Evolutionary conservation across 805 yeast genomes (phyloP), one percentile per base, ranked within the genome.

Genomic region (Brettanomyces naardenensis): DNA sequence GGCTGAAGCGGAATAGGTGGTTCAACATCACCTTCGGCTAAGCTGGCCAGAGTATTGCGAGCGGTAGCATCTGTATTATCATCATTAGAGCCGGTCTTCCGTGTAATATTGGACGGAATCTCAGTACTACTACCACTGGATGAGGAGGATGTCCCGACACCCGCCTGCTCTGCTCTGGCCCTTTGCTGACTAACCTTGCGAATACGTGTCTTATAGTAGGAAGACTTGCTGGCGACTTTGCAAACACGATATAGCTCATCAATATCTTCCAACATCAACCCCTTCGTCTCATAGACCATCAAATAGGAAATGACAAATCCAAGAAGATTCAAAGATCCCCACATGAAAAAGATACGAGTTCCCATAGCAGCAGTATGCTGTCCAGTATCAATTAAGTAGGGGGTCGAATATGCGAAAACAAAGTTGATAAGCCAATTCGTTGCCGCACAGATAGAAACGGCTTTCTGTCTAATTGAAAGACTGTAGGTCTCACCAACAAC

Each of bases 391-490:
- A 83, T 73, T 43, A 84, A 61, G 51, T 80, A 84, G 3, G 94
- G 92, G 1, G 92, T 82, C 35, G 73, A 72, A 48, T 69, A 75
- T 0, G 90, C 89, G 64, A 83, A 80, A 3, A 71, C 70, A 53
- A 84, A 82, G 60, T 84, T 84, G 30, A 78, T 81, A 20, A 82
- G 47, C 94, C 94, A 84, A 56, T 84, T 84, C 10, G 88, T 72
- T 3, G 90, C 81, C 1, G 85, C 84, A 21, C 85, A 74, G 19
- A 84, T 56, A 7, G 92, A 76, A 19, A 82, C 82, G 11, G 89
- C 82, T 54, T 79, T 79, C 45, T 84, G 87, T 52, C 94, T 71
- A 22, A 83, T 75, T 33, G 86, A 75, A 37, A 84, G 64, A 19
- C 86, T 78, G 55, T 72, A 84, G 33, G 82, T 67, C 56, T 76